Conservation (phyloP, 2,329 filamentous ascomycete species). For the Aspergillus sp. region DNA sequence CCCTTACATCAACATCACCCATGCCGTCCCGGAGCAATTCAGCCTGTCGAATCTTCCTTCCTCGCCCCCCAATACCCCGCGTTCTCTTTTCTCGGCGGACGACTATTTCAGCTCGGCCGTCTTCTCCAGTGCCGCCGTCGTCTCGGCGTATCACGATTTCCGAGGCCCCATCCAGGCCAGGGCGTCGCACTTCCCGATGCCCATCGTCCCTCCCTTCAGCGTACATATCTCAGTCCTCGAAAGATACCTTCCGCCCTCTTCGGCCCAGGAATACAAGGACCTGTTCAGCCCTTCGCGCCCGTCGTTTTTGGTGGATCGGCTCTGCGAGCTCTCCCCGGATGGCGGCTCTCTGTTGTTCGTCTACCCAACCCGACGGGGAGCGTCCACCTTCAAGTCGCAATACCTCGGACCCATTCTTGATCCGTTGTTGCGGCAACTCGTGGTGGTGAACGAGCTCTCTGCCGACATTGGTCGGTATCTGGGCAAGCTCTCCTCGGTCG, state of each 20-base stretch:
- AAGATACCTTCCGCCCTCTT: conserved; percentile 64
- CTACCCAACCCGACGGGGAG: conserved; percentile 60
- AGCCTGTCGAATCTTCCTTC: conserved; percentile 60
- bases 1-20: conserved; percentile 62
- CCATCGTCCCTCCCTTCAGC: conserved; percentile 58
- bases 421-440: conserved; percentile 57
- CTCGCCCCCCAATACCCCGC: conserved; percentile 61
- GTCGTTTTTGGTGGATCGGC: conserved; percentile 59
- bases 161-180: conserved; percentile 42
- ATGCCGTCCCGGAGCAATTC: conserved; percentile 61
- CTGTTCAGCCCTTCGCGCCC: conserved; percentile 55
- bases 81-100: conserved; percentile 46
- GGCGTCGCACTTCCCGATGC: conserved; percentile 50
- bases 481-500: conserved; percentile 53
- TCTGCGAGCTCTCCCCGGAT: conserved; percentile 57
- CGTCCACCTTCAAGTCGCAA: conserved; percentile 55
- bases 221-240: conserved; percentile 62
- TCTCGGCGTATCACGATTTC: conserved; percentile 57
- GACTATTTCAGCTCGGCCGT: conserved; percentile 62
- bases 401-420: conserved; percentile 62
- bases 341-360: conserved; percentile 60
- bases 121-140: conserved; percentile 61
- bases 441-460: conserved; percentile 58
- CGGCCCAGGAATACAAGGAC: conserved; percentile 55
- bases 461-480: conserved; percentile 55